Percentiles rank a stretch among this genome's conserved stretches.
Conservation (phyloP, 2,329 filamentous ascomycete species). For the Fusarium sp. region DNA sequence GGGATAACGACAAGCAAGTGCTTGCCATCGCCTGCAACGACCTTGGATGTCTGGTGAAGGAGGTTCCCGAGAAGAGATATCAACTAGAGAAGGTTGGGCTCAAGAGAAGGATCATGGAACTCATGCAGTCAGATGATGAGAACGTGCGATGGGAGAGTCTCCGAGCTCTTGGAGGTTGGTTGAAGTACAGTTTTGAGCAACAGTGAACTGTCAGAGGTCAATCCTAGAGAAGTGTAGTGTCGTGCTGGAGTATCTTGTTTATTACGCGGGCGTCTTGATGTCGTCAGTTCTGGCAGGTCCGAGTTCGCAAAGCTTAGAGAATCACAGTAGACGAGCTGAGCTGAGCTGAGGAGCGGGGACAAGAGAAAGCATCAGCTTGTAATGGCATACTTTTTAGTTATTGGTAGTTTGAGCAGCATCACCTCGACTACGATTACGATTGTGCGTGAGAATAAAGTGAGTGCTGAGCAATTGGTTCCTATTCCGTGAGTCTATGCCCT, state of each 20-base stretch:
- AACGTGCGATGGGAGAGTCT: slow-evolving; percentile 92
- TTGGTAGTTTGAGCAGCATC: slow-evolving; percentile 28
- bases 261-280: slow-evolving; percentile 35
- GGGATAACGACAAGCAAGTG: slow-evolving; percentile 85
- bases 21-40: slow-evolving; percentile 94
- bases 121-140: slow-evolving; percentile 91
- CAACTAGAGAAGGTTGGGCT: slow-evolving; percentile 85
- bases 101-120: slow-evolving; percentile 89
- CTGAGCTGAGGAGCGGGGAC: slow-evolving; percentile 30
- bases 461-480: neutral
- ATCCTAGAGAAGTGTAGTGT: slow-evolving; percentile 8
- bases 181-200: slow-evolving; percentile 70
- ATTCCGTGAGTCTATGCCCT: neutral
- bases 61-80: slow-evolving; percentile 83
- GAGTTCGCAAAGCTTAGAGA: slow-evolving; percentile 30
- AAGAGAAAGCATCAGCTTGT: slow-evolving; percentile 42
- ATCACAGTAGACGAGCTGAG: slow-evolving; percentile 41
- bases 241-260: slow-evolving; percentile 34
- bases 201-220: slow-evolving; percentile 27
- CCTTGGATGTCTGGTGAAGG: slow-evolving; percentile 86
- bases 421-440: slow-evolving; percentile 33
- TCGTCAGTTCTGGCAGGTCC: slow-evolving; percentile 22
- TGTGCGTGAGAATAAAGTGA: slow-evolving; percentile 28
- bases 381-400: slow-evolving; percentile 45
- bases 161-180: slow-evolving; percentile 76